Base-by-base conservation (phyloP, 164 flowering plant species). In the Tinospora cordifolia region DNA sequence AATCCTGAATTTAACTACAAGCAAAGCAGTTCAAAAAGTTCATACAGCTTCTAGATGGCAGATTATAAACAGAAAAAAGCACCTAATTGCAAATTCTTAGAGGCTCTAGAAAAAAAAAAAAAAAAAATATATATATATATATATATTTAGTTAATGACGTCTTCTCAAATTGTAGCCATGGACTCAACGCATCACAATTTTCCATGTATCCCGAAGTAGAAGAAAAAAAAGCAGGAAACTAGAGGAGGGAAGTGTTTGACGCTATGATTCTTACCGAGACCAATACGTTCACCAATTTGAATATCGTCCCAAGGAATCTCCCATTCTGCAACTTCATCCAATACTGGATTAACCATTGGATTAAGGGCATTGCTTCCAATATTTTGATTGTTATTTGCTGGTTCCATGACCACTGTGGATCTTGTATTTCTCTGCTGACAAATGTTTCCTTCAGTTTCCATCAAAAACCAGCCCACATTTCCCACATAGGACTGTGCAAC, bases 231-330 rank as follows among this genome's bases (percentile, higher is more conserved):
- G 54, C 54, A 54, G 60, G 22, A 54, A n/a, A n/a, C n/a, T n/a
- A n/a, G 36, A 30, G 24, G 60, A 54, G 60, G 3, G 3, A 54
- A 54, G 10, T 54, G 19, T 51, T 15, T 54, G 24, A 51, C 19
- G 58, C 19, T 54, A 24, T 27, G 41, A 15, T 46, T 38, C 87
- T 86, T 83, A 94, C 99, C 99, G 76, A 94, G 91, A 36, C 99
- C 99, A 79, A 94, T 92, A 11, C 99, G 87, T 76, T 92, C 97
- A 78, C 92, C 97, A 76, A 90, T 83, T 60, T 85, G 93, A 73
- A 94, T 93, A 89, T 89, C 90, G 68, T 92, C 96, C 99, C 99
- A 94, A 27, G 74, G 87, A 72, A 94, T 90, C 82, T 94, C 98
- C 87, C 88, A 92, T 70, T 89, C 96, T 34, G 91, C 87, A 80